Conservation (phyloP, 768 basidiomycete species). For the Pulveroboletus ravenelii region DNA sequence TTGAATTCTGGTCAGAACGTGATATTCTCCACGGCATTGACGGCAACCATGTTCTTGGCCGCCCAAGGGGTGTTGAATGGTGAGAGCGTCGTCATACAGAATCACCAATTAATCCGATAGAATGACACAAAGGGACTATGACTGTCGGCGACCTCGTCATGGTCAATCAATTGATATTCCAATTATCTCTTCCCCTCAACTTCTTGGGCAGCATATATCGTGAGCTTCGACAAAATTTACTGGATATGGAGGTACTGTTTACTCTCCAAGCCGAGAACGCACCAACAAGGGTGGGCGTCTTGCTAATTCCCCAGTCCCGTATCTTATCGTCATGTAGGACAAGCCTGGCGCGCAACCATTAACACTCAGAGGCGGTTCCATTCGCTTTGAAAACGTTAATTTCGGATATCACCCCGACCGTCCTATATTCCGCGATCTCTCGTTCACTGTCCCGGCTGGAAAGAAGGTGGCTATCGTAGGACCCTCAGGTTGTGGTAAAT, state of each 20-base stretch:
- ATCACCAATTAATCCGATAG: background rate
- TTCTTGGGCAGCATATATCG: conserved; percentile 97
- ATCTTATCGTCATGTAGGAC: conserved; percentile 46
- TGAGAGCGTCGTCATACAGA: conserved; percentile 21
- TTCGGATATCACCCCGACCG: conserved; percentile 92
- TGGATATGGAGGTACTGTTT: conserved; percentile 97
- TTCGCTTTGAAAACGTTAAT: conserved; percentile 86
- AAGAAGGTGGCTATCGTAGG: conserved; percentile 98
- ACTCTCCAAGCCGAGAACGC: conserved; percentile 81
- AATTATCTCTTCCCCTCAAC: conserved; percentile 92
- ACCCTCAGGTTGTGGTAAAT: conserved; percentile 96
- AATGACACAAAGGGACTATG: conserved; percentile 71
- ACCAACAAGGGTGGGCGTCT: conserved; percentile 49
- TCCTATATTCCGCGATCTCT: conserved; percentile 83
- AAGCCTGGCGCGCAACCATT: conserved; percentile 63
- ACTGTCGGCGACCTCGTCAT: conserved; percentile 98
- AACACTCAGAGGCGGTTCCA: conserved; percentile 71
- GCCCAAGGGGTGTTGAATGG: conserved; percentile 93
- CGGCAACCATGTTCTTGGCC: conserved; percentile 92
- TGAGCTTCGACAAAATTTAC: conserved; percentile 89
- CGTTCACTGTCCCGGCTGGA: conserved; percentile 90
- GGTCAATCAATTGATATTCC: conserved; percentile 98
- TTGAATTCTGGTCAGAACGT: conserved; percentile 96
- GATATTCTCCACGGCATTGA: conserved; percentile 92
- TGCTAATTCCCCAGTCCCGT: background rate